Evolutionary conservation across 2,329 filamentous ascomycete species (phyloP), one percentile per base, ranked within the genome.

Genomic region (Colletotrichum graminicola): DNA sequence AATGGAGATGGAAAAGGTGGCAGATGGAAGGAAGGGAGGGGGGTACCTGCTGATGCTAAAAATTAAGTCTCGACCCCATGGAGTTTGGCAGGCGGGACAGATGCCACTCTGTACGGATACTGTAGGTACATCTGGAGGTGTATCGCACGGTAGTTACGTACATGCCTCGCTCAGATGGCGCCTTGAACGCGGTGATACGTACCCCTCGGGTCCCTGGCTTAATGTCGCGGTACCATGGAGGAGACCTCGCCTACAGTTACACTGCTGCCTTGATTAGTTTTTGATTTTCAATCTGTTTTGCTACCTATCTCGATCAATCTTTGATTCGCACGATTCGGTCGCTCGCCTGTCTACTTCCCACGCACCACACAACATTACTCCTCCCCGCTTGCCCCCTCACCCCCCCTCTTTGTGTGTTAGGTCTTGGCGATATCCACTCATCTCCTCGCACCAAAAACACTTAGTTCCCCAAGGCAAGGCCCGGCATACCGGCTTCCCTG

Each of bases 401-500:
- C 43, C 39, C 47, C 51, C 51, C 23, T 54, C 56, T 47, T 36
- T 29, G 51, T 21, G 39, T 21, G 23, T 21, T 10, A 39, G 29
- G 64, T 57, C 68, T 71, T 71, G 68, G 64, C 68, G 43, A 29
- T 14, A 62, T 36, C 34, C 55, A 6, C 60, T 26, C 34, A 12
- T 45, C 32, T 32, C 34, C 5, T 45, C 41, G 26, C 29, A 32
- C 60, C 34, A n/a, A 54, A 51, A 10, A 26, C 49, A 5, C n/a
- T 39, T 39, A 12, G 2, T 14, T 54, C 29, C 39, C 39, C 51
- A 64, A 51, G 16, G 45, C 51, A 64, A 51, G 16, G 45, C 3
- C 54, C 65, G 68, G 68, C 65, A 63, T 54, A n/a, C 59, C 68
- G 68, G 68, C 68, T 71, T 62, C 52, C 39, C 32, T 68, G n/a